These are phyloP conservation scores for Boletus reticuloceps DNA, from an alignment of 768 basidiomycete genomes.

Conservation along the genomic window DNA sequence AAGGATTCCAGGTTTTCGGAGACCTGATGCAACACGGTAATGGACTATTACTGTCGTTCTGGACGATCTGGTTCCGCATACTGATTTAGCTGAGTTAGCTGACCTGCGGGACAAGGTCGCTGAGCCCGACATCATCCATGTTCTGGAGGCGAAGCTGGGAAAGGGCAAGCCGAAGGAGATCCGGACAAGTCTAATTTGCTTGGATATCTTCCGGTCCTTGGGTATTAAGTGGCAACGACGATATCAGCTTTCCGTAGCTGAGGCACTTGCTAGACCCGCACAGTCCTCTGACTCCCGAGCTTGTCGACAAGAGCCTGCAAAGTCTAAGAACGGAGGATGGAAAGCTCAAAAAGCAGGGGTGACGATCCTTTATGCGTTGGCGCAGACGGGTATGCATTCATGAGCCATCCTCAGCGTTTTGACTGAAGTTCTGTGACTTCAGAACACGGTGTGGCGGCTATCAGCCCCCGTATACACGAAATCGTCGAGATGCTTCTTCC, in stretches of 20 bases:
- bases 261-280: slow-evolving; percentile 3
- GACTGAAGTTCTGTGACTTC: background rate
- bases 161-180: slow-evolving; percentile 10
- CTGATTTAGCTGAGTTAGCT: slow-evolving; percentile 4
- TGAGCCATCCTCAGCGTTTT: background rate
- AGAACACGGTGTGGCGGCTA: background rate
- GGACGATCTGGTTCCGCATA: background rate
- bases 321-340: slow-evolving; percentile 6
- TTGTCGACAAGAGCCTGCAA: slow-evolving; percentile 11
- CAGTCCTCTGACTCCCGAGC: slow-evolving; percentile 4
- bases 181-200: slow-evolving; percentile 18
- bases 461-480: background rate
- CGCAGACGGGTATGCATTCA: slow-evolving; percentile 14
- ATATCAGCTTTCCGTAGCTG: background rate
- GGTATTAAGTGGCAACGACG: slow-evolving; percentile 1
- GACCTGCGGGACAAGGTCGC: slow-evolving; percentile 9
- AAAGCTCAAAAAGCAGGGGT: slow-evolving; percentile 22
- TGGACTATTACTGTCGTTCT: background rate
- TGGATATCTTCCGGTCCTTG: slow-evolving; percentile 20
- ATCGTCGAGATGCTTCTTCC: background rate
- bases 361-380: slow-evolving; percentile 21
- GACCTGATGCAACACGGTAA: slow-evolving; percentile 22
- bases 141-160: slow-evolving; percentile 12
- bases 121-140: slow-evolving; percentile 6
- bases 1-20: slow-evolving; percentile 22